These are phyloP conservation scores for Fusarium piperis DNA, from an alignment of 2,329 filamentous ascomycete genomes.

Conservation along the genomic window DNA sequence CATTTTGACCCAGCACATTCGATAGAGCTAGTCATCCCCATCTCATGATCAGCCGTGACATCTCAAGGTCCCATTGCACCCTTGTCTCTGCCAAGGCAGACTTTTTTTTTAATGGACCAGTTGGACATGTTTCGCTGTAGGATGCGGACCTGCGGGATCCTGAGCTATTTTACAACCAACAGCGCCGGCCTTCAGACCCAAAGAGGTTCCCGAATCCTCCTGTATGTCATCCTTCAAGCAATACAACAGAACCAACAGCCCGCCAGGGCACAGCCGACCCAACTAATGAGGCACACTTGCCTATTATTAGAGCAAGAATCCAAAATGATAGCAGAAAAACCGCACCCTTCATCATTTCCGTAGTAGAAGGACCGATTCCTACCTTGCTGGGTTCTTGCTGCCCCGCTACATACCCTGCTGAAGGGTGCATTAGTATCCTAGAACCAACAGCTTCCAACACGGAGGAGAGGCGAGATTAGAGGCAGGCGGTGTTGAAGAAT, in stretches of 20 bases:
- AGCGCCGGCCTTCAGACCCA: background rate
- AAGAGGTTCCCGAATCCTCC: background rate
- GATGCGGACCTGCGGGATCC: background rate
- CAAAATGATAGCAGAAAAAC: background rate
- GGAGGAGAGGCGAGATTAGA: background rate
- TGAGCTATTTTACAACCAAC: constrained; percentile 5
- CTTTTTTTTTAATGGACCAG: background rate
- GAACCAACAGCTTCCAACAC: constrained; percentile 1
- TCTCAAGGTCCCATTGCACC: background rate
- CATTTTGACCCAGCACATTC: background rate
- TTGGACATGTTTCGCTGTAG: background rate
- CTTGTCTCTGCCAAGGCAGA: background rate
- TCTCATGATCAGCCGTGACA: background rate
- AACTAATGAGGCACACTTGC: background rate
- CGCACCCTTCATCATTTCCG: background rate
- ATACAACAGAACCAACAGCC: background rate
- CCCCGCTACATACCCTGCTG: background rate
- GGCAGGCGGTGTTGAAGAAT: background rate
- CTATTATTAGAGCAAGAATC: background rate
- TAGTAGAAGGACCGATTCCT: background rate
- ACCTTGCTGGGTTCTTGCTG: background rate
- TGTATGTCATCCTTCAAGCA: background rate
- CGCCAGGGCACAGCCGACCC: background rate
- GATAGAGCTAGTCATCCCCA: background rate
- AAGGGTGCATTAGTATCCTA: background rate